A percentile compares a stretch with the other conserved stretches of the same genome.
These are phyloP conservation scores for Aspergillus conjunctus DNA, from an alignment of 495 filamentous ascomycete species.

Conservation along the genomic window DNA sequence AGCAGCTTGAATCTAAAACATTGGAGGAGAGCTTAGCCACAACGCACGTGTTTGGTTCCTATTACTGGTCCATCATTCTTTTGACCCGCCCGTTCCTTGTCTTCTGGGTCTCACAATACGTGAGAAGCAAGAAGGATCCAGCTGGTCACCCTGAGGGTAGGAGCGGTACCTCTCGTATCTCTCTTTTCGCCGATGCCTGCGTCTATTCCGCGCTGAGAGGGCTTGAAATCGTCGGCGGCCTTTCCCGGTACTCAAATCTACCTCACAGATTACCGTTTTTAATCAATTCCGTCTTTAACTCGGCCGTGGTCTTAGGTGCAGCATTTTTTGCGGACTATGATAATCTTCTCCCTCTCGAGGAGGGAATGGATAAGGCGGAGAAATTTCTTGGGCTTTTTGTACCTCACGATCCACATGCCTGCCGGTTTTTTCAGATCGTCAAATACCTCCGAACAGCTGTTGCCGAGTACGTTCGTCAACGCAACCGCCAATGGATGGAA, in stretches of 20 bases:
- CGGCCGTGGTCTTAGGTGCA: conserved; percentile 66
- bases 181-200: conserved; percentile 69
- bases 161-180: conserved; percentile 50
- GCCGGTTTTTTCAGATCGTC: conserved; percentile 64
- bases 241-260: conserved; percentile 60
- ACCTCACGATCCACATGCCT: conserved; percentile 64
- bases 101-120: conserved; percentile 50
- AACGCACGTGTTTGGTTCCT: conserved; percentile 68
- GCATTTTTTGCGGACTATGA: conserved; percentile 71
- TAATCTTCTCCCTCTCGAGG: conserved; percentile 54
- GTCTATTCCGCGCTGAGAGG: conserved; percentile 70
- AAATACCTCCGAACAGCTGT: conserved; percentile 62
- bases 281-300: conserved; percentile 74
- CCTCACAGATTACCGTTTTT: conserved; percentile 68
- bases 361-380: conserved; percentile 60
- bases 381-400: conserved; percentile 63
- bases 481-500: conserved; percentile 42
- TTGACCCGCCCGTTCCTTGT: conserved; percentile 71
- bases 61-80: conserved; percentile 74
- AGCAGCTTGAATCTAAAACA: conserved; percentile 38
- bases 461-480: conserved; percentile 41
- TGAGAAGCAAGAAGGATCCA: conserved; percentile 40
- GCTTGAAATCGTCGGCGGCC: conserved; percentile 60
- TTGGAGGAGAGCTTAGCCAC: conserved; percentile 62
- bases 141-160: conserved; percentile 26